Evolutionary conservation across 2,329 filamentous ascomycete genomes (phyloP).

Genomic region (Pleurostoma richardsiae): DNA sequence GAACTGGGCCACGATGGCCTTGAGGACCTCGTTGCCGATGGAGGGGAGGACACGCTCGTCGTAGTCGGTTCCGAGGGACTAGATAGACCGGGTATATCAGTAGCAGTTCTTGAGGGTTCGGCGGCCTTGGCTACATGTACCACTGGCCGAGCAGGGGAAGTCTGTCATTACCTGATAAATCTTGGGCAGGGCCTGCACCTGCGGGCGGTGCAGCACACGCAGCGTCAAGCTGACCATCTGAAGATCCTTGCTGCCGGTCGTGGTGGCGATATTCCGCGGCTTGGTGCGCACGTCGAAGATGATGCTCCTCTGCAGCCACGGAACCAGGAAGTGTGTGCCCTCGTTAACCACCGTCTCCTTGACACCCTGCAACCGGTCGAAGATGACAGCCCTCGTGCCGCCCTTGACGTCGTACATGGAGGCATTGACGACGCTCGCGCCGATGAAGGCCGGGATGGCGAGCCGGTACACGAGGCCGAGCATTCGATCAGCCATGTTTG

Average conservation of each 20-base stretch:
- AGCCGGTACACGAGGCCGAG: slow-evolving; percentile 48
- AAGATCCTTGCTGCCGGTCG: slow-evolving; percentile 96
- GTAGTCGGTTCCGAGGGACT: slow-evolving; percentile 98
- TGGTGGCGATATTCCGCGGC: slow-evolving; percentile 95
- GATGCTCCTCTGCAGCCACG: slow-evolving; percentile 93
- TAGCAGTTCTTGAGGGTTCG: no score
- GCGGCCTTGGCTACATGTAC: no score
- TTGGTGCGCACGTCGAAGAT: slow-evolving; percentile 97
- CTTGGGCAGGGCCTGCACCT: slow-evolving; percentile 87
- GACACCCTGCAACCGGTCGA: slow-evolving; percentile 88
- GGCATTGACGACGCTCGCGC: slow-evolving; percentile 62
- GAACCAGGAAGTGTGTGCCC: slow-evolving; percentile 93
- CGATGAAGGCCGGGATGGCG: slow-evolving; percentile 70
- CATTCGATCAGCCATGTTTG: no score
- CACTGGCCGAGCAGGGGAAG: not conserved
- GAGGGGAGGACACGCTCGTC: slow-evolving; percentile 97
- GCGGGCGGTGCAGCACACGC: slow-evolving; percentile 88
- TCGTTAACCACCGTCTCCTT: slow-evolving; percentile 91
- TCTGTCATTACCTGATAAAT: slow-evolving; percentile 81
- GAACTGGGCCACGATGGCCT: slow-evolving; percentile 97
- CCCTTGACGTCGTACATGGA: slow-evolving; percentile 97
- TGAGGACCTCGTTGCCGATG: slow-evolving; percentile 98
- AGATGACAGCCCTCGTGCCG: slow-evolving; percentile 93
- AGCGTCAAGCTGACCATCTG: slow-evolving; percentile 99
- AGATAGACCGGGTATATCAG: not conserved